Evolutionary conservation across 1,139 yeast genomes (phyloP).

Genomic region (Taphrina betulina): DNA sequence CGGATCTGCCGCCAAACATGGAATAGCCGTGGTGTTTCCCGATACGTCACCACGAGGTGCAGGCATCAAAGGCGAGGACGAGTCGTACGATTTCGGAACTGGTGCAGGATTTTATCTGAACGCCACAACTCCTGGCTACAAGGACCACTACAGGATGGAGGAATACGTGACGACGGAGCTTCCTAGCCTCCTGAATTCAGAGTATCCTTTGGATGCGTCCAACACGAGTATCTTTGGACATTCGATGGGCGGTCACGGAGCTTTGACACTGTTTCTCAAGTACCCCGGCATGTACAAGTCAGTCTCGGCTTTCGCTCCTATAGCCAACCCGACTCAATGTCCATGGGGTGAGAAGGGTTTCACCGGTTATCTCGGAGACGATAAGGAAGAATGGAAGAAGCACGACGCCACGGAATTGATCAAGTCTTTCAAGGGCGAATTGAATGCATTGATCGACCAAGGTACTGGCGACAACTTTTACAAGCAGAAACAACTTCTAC

Average conservation of each 20-base stretch:
- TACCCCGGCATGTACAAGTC: conserved; percentile 75
- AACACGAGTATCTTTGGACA: conserved; percentile 59
- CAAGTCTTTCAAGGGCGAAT: conserved; percentile 54
- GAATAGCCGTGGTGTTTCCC: conserved; percentile 87
- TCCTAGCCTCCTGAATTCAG: conserved; percentile 51
- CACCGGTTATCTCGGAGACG: conserved; percentile 68
- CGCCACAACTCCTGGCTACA: conserved; percentile 73
- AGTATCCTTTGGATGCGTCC: conserved; percentile 57
- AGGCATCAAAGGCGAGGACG: conserved; percentile 76
- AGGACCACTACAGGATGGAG: conserved; percentile 76
- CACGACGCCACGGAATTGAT: conserved; percentile 82
- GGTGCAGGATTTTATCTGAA: conserved; percentile 95
- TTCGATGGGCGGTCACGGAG: conserved; percentile 98
- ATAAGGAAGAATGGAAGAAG: conserved; percentile 59
- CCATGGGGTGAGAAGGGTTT: conserved; percentile 91
- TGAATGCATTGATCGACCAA: conserved; percentile 66
- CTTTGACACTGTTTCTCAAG: conserved; percentile 70
- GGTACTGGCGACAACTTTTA: conserved; percentile 77
- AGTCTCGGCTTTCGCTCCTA: conserved; percentile 90
- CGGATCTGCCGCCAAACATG: conserved; percentile 73
- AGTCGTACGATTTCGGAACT: conserved; percentile 83
- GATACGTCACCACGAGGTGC: conserved; percentile 98
- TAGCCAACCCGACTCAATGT: conserved; percentile 69
- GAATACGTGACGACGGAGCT: conserved; percentile 76
- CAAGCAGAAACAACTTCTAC: conserved; percentile 66